Conservation (phyloP, 345 rosid species). For the Moricandia moricandioides region DNA sequence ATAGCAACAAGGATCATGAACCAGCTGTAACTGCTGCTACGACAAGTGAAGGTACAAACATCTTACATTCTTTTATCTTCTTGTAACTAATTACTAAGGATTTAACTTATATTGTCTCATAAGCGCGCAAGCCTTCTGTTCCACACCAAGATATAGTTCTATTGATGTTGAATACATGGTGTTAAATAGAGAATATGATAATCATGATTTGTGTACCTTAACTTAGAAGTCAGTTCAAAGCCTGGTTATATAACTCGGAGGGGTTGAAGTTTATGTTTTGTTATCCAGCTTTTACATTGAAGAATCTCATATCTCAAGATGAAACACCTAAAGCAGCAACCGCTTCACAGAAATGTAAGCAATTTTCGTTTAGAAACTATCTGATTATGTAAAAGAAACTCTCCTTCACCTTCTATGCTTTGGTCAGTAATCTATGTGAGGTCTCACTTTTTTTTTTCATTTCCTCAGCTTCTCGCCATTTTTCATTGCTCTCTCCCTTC, state of each 20-base stretch:
- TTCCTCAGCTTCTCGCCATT: constrained; percentile 72
- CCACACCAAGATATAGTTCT: background rate
- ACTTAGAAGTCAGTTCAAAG: too few relatives aligned
- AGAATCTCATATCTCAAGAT: constrained; percentile 80
- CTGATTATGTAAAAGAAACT: background rate
- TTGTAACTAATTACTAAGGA: background rate
- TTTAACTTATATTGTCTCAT: background rate
- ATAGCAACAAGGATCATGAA: constrained; percentile 41
- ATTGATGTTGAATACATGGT: background rate
- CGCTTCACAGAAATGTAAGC: background rate
- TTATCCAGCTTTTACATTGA: constrained; percentile 70
- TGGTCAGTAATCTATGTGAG: background rate
- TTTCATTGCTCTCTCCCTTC: constrained; percentile 76
- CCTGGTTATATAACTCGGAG: too few relatives aligned
- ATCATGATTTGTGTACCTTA: background rate
- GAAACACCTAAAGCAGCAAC: constrained; percentile 53
- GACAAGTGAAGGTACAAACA: constrained; percentile 49
- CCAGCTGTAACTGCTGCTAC: constrained; percentile 31
- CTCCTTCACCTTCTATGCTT: background rate
- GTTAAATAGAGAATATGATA: background rate
- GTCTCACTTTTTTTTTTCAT: background rate
- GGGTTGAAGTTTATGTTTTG: constrained; percentile 17
- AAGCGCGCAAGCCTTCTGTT: background rate
- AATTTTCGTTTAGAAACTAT: background rate
- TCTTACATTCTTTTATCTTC: background rate